phyloP scores from a whole-genome alignment of 208 protist genomes.

The Trypanosoma cruzi region DNA sequence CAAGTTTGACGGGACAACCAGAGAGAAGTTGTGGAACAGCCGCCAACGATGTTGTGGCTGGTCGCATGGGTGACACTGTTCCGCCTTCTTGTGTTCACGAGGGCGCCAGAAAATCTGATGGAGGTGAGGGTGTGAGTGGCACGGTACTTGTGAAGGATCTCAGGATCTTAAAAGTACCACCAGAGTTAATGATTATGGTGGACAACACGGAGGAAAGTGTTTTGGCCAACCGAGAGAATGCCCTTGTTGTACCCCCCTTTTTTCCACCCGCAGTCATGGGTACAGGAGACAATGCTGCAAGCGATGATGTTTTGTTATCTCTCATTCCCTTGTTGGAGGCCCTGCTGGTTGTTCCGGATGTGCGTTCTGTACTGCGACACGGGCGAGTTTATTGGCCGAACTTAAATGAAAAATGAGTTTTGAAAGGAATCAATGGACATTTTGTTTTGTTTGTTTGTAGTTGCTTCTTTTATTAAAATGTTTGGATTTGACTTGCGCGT shows the following conservation, averaged over 20 bases:
- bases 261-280: constrained; percentile 49
- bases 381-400: constrained; percentile 21
- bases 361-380: constrained; percentile 75
- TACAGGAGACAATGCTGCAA: constrained; percentile 11
- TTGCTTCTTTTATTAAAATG: neutral
- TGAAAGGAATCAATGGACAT: neutral
- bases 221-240: constrained; percentile 79
- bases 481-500: neutral
- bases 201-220: constrained; percentile 87
- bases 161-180: constrained; percentile 78
- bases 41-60: neutral
- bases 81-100: neutral
- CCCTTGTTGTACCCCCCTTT: constrained; percentile 77
- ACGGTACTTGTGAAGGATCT: constrained; percentile 83
- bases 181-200: constrained; percentile 85
- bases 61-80: neutral
- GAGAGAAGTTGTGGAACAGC: neutral
- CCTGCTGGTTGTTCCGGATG: constrained; percentile 80
- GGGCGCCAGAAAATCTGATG: neutral
- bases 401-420: neutral
- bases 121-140: neutral
- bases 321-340: constrained; percentile 80
- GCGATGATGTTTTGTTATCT: constrained; percentile 74
- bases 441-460: neutral
- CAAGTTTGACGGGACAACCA: neutral